phyloP scores from a whole-genome alignment of 768 basidiomycete genomes.

The Suillus lakei region DNA sequence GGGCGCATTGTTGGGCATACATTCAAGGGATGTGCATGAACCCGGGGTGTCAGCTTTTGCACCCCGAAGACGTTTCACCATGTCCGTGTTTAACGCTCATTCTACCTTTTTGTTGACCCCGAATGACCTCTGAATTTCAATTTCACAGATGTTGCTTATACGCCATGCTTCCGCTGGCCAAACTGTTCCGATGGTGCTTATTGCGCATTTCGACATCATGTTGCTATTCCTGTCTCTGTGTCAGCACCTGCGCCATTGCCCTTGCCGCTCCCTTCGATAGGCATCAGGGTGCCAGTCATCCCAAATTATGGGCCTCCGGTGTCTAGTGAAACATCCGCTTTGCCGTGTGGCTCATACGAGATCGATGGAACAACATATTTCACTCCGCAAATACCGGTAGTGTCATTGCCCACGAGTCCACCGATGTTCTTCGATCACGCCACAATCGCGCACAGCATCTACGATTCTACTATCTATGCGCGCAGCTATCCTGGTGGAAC shows the following conservation, averaged over 20 bases:
- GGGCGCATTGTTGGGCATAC: conserved; percentile 43
- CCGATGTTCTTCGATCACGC: conserved; percentile 13
- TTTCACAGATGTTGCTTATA: conserved; percentile 38
- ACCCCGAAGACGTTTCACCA: conserved; percentile 33
- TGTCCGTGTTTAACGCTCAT: conserved; percentile 32
- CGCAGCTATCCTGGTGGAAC: background rate
- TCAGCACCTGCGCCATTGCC: conserved; percentile 5
- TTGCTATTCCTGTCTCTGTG: conserved; percentile 25
- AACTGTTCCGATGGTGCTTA: conserved; percentile 28
- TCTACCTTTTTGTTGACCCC: background rate
- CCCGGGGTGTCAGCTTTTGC: conserved; percentile 34
- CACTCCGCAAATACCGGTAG: conserved; percentile 9
- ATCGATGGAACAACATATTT: conserved; percentile 37
- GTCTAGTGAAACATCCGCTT: conserved; percentile 8
- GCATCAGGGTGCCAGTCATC: background rate
- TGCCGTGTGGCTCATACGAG: conserved; percentile 25
- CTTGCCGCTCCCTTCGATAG: background rate
- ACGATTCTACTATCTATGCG: background rate
- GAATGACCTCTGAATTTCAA: conserved; percentile 3
- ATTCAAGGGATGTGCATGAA: conserved; percentile 39
- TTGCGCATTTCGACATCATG: conserved; percentile 36
- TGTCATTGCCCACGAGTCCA: conserved; percentile 12
- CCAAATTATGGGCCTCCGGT: conserved; percentile 1
- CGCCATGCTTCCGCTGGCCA: conserved; percentile 40
- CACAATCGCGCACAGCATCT: background rate